Percentiles rank a stretch among this genome's conserved stretches.
Evolutionary conservation across 257 asterid genomes (phyloP).

Genomic region (Salvia splendens): DNA sequence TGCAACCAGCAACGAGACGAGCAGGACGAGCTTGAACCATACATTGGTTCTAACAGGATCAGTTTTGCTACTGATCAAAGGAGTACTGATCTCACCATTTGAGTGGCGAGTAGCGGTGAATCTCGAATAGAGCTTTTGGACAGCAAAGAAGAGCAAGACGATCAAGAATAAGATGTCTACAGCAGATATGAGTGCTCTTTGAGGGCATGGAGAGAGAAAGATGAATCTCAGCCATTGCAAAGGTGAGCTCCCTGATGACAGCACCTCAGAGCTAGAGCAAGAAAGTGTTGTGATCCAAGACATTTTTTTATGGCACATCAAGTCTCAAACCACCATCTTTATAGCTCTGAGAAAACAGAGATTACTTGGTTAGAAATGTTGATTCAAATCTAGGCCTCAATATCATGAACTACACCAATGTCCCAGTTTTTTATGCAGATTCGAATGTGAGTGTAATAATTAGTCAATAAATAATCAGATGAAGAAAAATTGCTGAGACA

Average conservation of each 20-base stretch:
- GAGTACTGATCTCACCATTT: constrained; percentile 44
- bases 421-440: background rate
- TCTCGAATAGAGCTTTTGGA: constrained; percentile 53
- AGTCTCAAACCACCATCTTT: constrained; percentile 15
- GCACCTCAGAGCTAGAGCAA: constrained; percentile 50
- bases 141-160: constrained; percentile 42
- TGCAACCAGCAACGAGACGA: constrained; percentile 41
- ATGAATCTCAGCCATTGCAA: constrained; percentile 72
- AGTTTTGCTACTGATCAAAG: constrained; percentile 52
- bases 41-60: constrained; percentile 39
- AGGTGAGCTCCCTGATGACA: constrained; percentile 37
- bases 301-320: constrained; percentile 26
- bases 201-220: constrained; percentile 87
- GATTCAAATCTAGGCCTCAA: background rate
- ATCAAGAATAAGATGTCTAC: constrained; percentile 55
- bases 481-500: background rate
- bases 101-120: constrained; percentile 33
- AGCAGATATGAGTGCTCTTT: constrained; percentile 57
- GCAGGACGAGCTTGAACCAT: constrained; percentile 57
- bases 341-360: constrained; percentile 7
- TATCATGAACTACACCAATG: background rate
- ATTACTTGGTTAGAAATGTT: background rate
- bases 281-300: constrained; percentile 77
- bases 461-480: background rate
- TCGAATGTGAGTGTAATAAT: background rate